These are phyloP conservation scores for Laetiporus sulphureus DNA, from an alignment of 1,284 basidiomycete species.

Conservation along the genomic window DNA sequence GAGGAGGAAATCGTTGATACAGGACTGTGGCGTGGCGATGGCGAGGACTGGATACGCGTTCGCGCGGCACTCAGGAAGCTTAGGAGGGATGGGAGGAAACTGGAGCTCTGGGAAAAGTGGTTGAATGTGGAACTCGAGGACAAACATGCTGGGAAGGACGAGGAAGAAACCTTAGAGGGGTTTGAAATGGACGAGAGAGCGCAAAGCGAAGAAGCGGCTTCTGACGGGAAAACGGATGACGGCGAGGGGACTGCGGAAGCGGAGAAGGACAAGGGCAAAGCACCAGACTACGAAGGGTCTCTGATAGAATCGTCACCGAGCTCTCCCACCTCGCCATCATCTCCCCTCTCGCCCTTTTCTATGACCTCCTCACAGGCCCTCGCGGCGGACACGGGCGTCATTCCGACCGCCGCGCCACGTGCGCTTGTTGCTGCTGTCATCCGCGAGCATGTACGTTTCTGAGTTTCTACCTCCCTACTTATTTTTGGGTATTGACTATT, in stretches of 20 bases:
- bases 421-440: no score
- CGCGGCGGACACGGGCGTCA: no score
- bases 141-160: not conserved
- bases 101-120: constrained; percentile 71
- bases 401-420: no score
- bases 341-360: no score
- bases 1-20: constrained; percentile 10
- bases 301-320: no score
- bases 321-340: no score
- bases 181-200: constrained; percentile 21
- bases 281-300: constrained; percentile 1
- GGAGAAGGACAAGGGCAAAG: constrained; percentile 2
- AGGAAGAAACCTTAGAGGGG: not conserved
- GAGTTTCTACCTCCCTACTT: no score
- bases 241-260: no score
- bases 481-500: no score
- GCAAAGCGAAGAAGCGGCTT: no score
- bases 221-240: not conserved
- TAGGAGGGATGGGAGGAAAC: constrained; percentile 58
- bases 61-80: constrained; percentile 44
- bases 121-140: constrained; percentile 15
- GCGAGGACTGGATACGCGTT: constrained; percentile 55
- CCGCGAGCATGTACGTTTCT: no score
- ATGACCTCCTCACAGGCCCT: no score
- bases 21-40: constrained; percentile 36